phyloP scores from a whole-genome alignment of 2,329 filamentous ascomycete genomes.

The Penicillium sp. region DNA sequence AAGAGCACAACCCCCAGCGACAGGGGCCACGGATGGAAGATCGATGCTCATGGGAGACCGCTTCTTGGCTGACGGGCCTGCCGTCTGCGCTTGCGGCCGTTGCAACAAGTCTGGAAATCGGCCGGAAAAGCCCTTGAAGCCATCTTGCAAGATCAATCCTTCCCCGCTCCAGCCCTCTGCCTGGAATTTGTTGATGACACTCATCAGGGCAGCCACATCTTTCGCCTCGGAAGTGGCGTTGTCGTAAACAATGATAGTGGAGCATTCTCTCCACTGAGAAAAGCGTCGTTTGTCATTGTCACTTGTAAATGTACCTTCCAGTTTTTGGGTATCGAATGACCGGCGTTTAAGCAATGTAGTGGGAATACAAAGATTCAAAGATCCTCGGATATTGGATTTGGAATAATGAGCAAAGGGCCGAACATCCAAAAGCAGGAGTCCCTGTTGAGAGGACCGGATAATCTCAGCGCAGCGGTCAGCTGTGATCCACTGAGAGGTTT shows the following conservation, averaged over 20 bases:
- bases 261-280: constrained; percentile 70
- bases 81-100: constrained; percentile 25
- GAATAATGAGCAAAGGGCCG: constrained; percentile 82
- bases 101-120: constrained; percentile 58
- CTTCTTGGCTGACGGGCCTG: constrained; percentile 42
- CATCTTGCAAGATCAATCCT: constrained; percentile 75
- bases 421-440: constrained; percentile 76
- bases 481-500: constrained; percentile 44
- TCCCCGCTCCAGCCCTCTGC: constrained; percentile 77
- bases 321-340: constrained; percentile 84
- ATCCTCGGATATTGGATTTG: constrained; percentile 71
- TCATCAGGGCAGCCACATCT: constrained; percentile 76
- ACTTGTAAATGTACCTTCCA: constrained; percentile 81
- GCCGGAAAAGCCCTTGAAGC: constrained; percentile 72
- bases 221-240: constrained; percentile 72
- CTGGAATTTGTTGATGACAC: constrained; percentile 91
- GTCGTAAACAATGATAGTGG: constrained; percentile 86
- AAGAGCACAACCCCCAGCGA: constrained; percentile 87
- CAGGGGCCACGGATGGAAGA: constrained; percentile 63
- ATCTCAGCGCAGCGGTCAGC: constrained; percentile 58
- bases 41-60: constrained; percentile 54
- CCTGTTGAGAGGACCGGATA: constrained; percentile 51
- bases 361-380: constrained; percentile 90
- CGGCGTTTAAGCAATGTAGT: constrained; percentile 89
- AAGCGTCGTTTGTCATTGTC: constrained; percentile 71